Base-by-base conservation (phyloP, 805 yeast species). In the Pichia membranifaciens region DNA sequence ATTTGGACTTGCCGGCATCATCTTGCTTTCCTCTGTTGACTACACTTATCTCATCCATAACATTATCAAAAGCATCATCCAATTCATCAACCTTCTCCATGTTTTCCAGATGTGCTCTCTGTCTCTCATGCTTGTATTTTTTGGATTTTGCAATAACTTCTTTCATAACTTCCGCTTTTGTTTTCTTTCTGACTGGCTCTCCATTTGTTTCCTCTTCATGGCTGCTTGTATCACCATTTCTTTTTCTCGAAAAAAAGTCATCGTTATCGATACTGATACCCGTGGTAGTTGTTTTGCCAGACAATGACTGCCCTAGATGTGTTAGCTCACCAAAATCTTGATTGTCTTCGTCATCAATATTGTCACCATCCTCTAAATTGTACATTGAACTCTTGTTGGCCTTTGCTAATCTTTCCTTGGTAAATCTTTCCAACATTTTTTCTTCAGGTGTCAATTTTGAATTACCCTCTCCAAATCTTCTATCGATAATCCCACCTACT, bases 351-450 rank as follows among this genome's bases (percentile, higher is more conserved):
- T 34, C 40, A 46, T 48, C 53, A 18, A 46, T 41, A 23, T 51
- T 44, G 20, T 76, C 79, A 44, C 76, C 81, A 54, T 84, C 93
- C 25, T 87, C 91, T 44, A 90, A 76, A 59, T 86, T 84, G 58
- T 79, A 91, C 52, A 86, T 59, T 28, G 81, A 77, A 37, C 73
- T 69, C 55, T 75, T 81, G n/a, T 78, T 69, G 2, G 76, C 62
- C 50, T 76, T 75, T 16, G 74, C 58, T 63, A 88, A 95, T 61
- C 86, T 76, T 69, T 91, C 98, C 48, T 83, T 79, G 4, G 96
- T 87, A 70, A 88, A 93, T 70, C 99, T 81, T 61, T 85, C 96
- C 67, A 93, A 76, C 96, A 89, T 89, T 65, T 85, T 87, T 56
- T 93, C 96, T 65, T 93, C 98, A 12, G 81, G 81, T n/a, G 84